Evolutionary conservation across 2,329 filamentous ascomycete genomes (phyloP).

Genomic region (Karstenula rhodostoma): DNA sequence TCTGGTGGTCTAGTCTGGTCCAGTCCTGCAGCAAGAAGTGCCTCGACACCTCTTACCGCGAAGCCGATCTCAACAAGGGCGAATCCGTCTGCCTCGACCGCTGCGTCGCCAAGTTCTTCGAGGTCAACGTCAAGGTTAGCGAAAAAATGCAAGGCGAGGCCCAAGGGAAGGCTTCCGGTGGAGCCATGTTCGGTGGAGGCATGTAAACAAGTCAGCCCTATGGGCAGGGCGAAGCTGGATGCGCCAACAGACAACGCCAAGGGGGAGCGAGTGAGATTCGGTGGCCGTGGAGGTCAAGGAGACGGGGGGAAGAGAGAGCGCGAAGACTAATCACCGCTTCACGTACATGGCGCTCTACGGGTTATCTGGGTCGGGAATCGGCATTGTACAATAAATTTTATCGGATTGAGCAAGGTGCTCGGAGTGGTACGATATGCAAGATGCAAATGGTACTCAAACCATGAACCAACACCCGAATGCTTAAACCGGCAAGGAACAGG

Average conservation of each 20-base stretch:
- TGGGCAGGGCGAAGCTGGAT: not conserved
- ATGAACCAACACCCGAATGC: constrained; percentile 3
- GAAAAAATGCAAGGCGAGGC: constrained; percentile 95
- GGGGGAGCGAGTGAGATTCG: not conserved
- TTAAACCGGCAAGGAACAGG: not conserved
- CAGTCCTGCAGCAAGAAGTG: constrained; percentile 94
- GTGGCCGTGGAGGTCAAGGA: not conserved
- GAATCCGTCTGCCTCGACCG: constrained; percentile 98
- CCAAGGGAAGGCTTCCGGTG: constrained; percentile 60
- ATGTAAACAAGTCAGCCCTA: constrained; percentile 23
- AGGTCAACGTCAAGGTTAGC: constrained; percentile 96
- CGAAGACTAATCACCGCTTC: constrained; percentile 2
- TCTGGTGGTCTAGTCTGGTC: constrained; percentile 68
- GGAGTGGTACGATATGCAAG: constrained; percentile 8
- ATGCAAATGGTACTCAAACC: not conserved
- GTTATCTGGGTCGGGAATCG: not conserved
- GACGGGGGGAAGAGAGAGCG: not conserved
- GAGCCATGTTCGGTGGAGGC: constrained; percentile 38
- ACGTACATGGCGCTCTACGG: constrained; percentile 9
- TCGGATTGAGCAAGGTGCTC: constrained; percentile 1
- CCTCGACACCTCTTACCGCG: constrained; percentile 89
- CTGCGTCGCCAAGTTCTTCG: constrained; percentile 98
- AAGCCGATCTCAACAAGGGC: constrained; percentile 97
- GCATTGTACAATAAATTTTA: constrained; percentile 10
- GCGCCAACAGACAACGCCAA: not conserved